These are phyloP conservation scores for Microdochium nivale DNA, from an alignment of 2,329 filamentous ascomycete genomes.

Conservation along the genomic window DNA sequence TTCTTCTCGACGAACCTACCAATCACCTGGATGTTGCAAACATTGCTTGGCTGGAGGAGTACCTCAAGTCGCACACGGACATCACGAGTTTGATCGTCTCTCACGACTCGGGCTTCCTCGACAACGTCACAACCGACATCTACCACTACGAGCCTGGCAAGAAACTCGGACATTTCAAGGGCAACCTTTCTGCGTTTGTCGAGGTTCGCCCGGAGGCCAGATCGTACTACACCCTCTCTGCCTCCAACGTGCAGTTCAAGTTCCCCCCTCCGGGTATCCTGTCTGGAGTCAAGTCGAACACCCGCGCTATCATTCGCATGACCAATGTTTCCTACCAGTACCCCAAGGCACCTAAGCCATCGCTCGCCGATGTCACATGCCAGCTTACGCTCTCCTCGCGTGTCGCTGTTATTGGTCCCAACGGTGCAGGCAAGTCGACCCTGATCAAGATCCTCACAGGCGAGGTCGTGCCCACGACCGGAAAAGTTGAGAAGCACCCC, in stretches of 20 bases:
- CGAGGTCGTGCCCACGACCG: conserved; percentile 73
- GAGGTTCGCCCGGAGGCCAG: conserved; percentile 86
- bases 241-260: conserved; percentile 87
- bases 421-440: conserved; percentile 96
- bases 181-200: conserved; percentile 78
- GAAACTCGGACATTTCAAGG: conserved; percentile 83
- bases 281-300: conserved; percentile 89
- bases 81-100: conserved; percentile 97
- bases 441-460: conserved; percentile 96
- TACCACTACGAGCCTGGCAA: conserved; percentile 96
- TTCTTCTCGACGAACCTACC: conserved; percentile 95
- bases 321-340: conserved; percentile 87
- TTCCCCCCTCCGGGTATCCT: conserved; percentile 94
- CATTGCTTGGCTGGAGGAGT: conserved; percentile 91
- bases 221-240: conserved; percentile 94
- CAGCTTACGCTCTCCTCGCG: conserved; percentile 82
- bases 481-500: conserved; percentile 95
- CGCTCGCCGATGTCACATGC: conserved; percentile 79
- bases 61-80: conserved; percentile 89
- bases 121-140: conserved; percentile 96
- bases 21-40: conserved; percentile 97
- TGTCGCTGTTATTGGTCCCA: conserved; percentile 92
- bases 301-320: conserved; percentile 93
- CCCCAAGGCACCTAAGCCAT: conserved; percentile 79
- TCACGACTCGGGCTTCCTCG: conserved; percentile 96